Base-by-base conservation (phyloP, 2,329 filamentous ascomycete genomes). In the Fusarium secorum region DNA sequence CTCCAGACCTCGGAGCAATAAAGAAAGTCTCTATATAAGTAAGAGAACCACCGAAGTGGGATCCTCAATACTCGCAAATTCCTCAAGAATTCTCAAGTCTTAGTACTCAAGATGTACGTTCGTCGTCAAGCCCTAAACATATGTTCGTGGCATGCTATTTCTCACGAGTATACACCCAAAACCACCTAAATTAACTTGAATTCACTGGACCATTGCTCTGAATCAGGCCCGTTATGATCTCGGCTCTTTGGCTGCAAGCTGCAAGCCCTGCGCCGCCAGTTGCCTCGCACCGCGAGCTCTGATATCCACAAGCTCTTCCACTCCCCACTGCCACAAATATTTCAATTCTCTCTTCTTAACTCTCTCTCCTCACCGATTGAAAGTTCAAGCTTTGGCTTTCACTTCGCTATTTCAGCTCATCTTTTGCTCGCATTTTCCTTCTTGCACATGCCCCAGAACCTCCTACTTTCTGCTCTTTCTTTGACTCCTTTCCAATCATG, bases 231-330 rank as follows among this genome's bases (percentile, higher is more conserved):
- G 26, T 22, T n/a, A 10, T 14, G 18, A 1, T 26, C 8, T 26
- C 2, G 17, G 18, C 44, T 22, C 35, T 41, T 49, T 7, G 22
- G 30, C 39, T 56, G 51, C 36, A 36, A 20, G 8, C 35, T 54
- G 39, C 41, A 33, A 35, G 22, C 39, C 44, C 33, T 30, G 0
- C 4, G 18, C 35, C 28, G 41, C 35, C 49, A 48, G 39, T 38
- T 65, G 65, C 32, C 49, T 69, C 22, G 51, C 65, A 66, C 55
- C 55, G 60, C 20, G 30, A 32, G 30, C 49, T 49, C 20, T 41
- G 14, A 38, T 22, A 22, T 7, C 8, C 3, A 6, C 11, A n/a
- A 44, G 32, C 20, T 38, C 28, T 26, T 38, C 30, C n/a, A 38
- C 28, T 52, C 14, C 10, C 22, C 32, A 22, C n/a, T 11, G 15